A percentile compares a stretch with the other conserved stretches of the same genome.
phyloP scores from a whole-genome alignment of 1,284 basidiomycete species.

The Ganoderma meredithae region DNA sequence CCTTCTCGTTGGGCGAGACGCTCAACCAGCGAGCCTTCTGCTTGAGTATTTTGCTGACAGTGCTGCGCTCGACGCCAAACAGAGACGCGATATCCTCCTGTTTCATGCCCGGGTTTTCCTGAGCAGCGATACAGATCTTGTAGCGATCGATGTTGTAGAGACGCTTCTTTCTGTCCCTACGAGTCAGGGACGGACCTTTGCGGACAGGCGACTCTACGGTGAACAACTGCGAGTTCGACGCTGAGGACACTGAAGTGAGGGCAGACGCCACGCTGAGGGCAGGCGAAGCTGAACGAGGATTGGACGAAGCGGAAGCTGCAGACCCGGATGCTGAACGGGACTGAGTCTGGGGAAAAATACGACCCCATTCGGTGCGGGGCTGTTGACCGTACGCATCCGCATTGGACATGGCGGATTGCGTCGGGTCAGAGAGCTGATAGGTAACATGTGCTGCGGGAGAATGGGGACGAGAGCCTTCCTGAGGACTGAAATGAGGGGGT shows the following conservation, averaged over 20 bases:
- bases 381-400: slow-evolving; percentile 14
- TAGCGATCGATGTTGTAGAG: slow-evolving; percentile 79
- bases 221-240: slow-evolving; percentile 38
- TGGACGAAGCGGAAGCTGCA: slow-evolving; percentile 39
- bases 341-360: slow-evolving; percentile 42
- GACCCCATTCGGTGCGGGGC: slow-evolving; percentile 14
- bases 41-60: slow-evolving; percentile 93
- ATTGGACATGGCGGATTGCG: slow-evolving; percentile 12
- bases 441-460: slow-evolving; percentile 47
- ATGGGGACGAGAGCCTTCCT: slow-evolving; percentile 46
- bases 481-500: slow-evolving; percentile 43
- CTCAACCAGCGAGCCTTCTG: slow-evolving; percentile 84
- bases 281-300: slow-evolving; percentile 66
- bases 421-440: slow-evolving; percentile 16
- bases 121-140: slow-evolving; percentile 76
- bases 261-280: slow-evolving; percentile 62
- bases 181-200: slow-evolving; percentile 33
- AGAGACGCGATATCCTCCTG: slow-evolving; percentile 83
- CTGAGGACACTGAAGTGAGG: slow-evolving; percentile 55
- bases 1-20: slow-evolving; percentile 62
- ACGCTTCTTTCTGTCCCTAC: slow-evolving; percentile 64
- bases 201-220: slow-evolving; percentile 31
- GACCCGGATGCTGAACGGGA: slow-evolving; percentile 53
- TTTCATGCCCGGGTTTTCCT: slow-evolving; percentile 66
- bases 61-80: slow-evolving; percentile 88